Percentiles rank a stretch among this genome's conserved stretches.
Evolutionary conservation across 2,329 filamentous ascomycete genomes (phyloP).

Genomic region (Beauveria bassiana): DNA sequence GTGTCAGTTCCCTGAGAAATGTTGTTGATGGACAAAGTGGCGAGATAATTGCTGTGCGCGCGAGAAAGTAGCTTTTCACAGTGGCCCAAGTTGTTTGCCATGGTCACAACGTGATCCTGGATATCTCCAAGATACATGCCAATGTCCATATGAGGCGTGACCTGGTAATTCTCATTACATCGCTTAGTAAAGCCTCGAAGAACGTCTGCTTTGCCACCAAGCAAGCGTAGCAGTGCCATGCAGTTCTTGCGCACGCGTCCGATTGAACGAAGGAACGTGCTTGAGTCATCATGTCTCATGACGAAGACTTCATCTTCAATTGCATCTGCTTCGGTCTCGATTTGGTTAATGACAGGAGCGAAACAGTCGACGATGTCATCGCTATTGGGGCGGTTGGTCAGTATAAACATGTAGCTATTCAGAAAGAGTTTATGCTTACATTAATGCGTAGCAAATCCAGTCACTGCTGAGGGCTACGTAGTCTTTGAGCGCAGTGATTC

Average conservation of each 20-base stretch:
- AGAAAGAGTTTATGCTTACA: constrained; percentile 47
- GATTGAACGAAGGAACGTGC: constrained; percentile 77
- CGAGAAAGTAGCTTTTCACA: constrained; percentile 97
- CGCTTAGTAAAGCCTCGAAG: constrained; percentile 96
- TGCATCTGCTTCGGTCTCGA: constrained; percentile 80
- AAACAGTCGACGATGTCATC: constrained; percentile 98
- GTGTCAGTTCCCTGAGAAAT: constrained; percentile 81
- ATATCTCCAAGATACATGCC: constrained; percentile 95
- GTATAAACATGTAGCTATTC: constrained; percentile 4
- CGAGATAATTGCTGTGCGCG: constrained; percentile 91
- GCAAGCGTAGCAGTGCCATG: constrained; percentile 83
- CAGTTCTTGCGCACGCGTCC: constrained; percentile 89
- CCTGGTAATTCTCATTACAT: constrained; percentile 94
- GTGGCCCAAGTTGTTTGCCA: constrained; percentile 93
- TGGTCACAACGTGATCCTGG: constrained; percentile 97
- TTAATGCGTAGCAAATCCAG: constrained; percentile 98
- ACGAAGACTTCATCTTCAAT: constrained; percentile 97
- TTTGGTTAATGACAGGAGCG: constrained; percentile 76
- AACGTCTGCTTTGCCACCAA: constrained; percentile 97
- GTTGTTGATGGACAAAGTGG: constrained; percentile 87
- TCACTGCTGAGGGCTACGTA: constrained; percentile 92
- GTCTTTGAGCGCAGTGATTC: constrained; percentile 87
- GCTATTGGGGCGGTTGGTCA: constrained; percentile 34
- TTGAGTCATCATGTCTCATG: constrained; percentile 82
- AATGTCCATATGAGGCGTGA: constrained; percentile 93